phyloP scores from a whole-genome alignment of 192 early-diverging fungal genomes.

The Diversispora epigaea region DNA sequence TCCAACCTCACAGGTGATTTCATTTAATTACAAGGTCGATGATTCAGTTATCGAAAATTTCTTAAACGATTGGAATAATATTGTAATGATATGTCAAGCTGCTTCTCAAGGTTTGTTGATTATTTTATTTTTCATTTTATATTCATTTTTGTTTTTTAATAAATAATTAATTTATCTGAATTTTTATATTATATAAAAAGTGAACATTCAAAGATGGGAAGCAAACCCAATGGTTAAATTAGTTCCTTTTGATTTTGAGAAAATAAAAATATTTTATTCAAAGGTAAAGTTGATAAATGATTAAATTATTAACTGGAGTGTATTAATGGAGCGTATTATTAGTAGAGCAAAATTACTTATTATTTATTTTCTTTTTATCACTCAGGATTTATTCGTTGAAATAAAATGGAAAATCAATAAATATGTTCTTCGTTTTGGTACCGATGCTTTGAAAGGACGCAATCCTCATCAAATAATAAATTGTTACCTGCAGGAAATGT shows the following conservation, averaged over 20 bases:
- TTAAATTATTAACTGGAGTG: not conserved
- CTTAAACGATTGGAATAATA: not conserved
- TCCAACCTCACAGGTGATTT: not conserved
- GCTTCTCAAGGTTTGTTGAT: constrained; percentile 10
- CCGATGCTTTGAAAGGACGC: not conserved
- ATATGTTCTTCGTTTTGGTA: not conserved
- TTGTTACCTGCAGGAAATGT: not conserved
- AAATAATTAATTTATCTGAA: not conserved
- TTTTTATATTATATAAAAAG: not conserved
- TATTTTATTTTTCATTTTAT: not conserved
- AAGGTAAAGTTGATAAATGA: not conserved
- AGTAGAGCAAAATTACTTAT: not conserved
- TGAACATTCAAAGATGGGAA: too few species aligned
- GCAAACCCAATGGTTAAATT: too few species aligned
- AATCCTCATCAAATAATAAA: not conserved
- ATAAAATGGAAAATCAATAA: not conserved
- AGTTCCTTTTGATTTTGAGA: too few species aligned
- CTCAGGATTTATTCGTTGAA: not conserved
- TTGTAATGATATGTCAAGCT: constrained; percentile 13
- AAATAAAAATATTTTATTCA: too few species aligned
- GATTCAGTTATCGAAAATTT: not conserved
- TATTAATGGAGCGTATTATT: not conserved
- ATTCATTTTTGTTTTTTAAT: not conserved
- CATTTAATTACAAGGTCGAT: not conserved
- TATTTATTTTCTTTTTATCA: not conserved